phyloP scores from a whole-genome alignment of 768 basidiomycete genomes.

The Lyophyllum shimeji region DNA sequence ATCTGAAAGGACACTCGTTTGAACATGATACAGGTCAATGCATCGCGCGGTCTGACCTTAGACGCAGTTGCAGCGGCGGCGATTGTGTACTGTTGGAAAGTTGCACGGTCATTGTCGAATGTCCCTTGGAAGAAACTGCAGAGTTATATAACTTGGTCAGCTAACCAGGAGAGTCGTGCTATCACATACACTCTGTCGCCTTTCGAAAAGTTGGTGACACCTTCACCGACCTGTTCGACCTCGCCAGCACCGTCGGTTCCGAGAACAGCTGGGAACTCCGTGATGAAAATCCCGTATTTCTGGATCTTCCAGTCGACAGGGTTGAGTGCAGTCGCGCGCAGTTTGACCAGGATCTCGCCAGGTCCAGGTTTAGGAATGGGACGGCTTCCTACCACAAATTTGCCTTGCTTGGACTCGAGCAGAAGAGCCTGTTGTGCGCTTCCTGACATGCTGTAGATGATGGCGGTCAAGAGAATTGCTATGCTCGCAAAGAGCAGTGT shows the following conservation, averaged over 20 bases:
- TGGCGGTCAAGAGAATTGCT: background rate
- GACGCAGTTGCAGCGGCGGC: constrained; percentile 37
- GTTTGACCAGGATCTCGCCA: constrained; percentile 42
- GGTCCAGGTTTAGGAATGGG: constrained; percentile 27
- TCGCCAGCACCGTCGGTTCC: constrained; percentile 53
- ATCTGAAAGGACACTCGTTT: constrained; percentile 24
- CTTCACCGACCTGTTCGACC: constrained; percentile 50
- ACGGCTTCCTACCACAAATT: constrained; percentile 16
- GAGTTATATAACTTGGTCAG: no score
- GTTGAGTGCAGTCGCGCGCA: constrained; percentile 40
- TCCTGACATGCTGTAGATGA: constrained; percentile 10
- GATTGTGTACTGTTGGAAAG: constrained; percentile 47
- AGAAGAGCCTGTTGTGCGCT: constrained; percentile 25
- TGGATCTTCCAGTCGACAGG: constrained; percentile 55
- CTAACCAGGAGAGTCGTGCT: background rate
- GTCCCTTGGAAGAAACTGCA: constrained; percentile 39
- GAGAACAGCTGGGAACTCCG: constrained; percentile 43
- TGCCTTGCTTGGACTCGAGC: constrained; percentile 17
- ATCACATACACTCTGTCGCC: constrained; percentile 53
- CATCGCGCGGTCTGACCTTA: constrained; percentile 28
- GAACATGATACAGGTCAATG: background rate
- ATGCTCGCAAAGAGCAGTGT: background rate
- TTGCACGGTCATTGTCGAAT: constrained; percentile 34
- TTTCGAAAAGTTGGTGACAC: constrained; percentile 45
- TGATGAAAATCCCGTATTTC: constrained; percentile 35